Percentiles rank a stretch among this genome's conserved stretches.
These are phyloP conservation scores for Fusarium napiforme DNA, from an alignment of 2,329 filamentous ascomycete genomes.

Conservation along the genomic window DNA sequence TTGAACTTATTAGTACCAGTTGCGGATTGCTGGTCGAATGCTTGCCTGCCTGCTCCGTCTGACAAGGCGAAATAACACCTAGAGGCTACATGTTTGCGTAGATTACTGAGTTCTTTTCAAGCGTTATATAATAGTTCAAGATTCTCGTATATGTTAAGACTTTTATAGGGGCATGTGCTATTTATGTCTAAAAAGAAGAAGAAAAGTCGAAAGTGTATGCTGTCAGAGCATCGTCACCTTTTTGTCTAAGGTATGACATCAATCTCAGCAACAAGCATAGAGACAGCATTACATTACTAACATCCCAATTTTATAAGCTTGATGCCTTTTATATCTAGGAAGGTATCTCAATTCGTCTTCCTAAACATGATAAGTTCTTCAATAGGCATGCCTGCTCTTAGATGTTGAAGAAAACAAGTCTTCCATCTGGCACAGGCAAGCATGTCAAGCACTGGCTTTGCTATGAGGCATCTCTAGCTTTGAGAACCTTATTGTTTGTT, in stretches of 20 bases:
- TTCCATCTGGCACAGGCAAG: not conserved
- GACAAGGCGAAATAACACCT: conserved; percentile 1
- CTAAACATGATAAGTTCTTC: not conserved
- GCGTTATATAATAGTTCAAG: too few species aligned
- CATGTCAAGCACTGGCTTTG: not conserved
- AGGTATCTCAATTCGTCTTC: not conserved
- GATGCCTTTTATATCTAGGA: too few species aligned
- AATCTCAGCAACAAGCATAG: not conserved
- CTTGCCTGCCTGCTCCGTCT: conserved; percentile 16
- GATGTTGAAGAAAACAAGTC: not conserved
- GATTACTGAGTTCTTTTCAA: not conserved
- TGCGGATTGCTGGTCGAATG: not conserved
- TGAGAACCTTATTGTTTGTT: not conserved
- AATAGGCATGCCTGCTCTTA: not conserved
- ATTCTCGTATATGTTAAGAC: not conserved
- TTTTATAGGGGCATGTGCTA: not conserved
- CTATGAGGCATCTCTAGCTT: not conserved
- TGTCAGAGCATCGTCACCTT: conserved; percentile 19
- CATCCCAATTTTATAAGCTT: not conserved
- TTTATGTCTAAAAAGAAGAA: not conserved
- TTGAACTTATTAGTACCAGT: not conserved
- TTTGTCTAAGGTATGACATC: conserved; percentile 10
- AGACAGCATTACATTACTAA: not conserved
- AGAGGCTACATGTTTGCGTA: not conserved
- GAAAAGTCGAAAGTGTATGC: not conserved